phyloP scores from a whole-genome alignment of 805 yeast genomes.

The Ogataea angusta region DNA sequence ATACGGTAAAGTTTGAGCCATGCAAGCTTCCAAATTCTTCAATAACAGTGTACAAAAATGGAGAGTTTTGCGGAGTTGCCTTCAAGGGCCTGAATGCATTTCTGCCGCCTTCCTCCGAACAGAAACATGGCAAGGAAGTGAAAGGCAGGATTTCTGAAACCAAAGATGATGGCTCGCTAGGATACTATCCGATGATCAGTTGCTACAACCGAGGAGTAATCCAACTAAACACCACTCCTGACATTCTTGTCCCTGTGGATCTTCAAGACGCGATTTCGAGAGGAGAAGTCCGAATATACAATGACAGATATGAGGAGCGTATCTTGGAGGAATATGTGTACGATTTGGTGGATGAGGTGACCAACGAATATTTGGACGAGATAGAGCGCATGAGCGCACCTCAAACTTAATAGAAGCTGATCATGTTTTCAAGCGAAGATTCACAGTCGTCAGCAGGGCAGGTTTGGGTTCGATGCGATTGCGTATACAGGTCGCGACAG shows the following conservation, averaged over 20 bases:
- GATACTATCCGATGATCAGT: slow-evolving; percentile 89
- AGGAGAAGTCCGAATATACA: slow-evolving; percentile 45
- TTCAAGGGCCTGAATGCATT: slow-evolving; percentile 70
- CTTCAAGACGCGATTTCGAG: slow-evolving; percentile 24
- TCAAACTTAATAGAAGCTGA: slow-evolving; percentile 13
- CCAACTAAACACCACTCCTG: slow-evolving; percentile 64
- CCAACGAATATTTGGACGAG: slow-evolving; percentile 51
- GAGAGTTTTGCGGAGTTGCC: slow-evolving; percentile 59
- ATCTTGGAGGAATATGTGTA: slow-evolving; percentile 78
- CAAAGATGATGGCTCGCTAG: slow-evolving; percentile 79
- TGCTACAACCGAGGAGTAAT: slow-evolving; percentile 79
- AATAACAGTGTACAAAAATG: slow-evolving; percentile 74
- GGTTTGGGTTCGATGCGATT: slow-evolving; percentile 27
- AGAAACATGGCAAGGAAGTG: slow-evolving; percentile 33
- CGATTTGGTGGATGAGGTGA: slow-evolving; percentile 85
- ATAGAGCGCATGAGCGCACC: slow-evolving; percentile 20
- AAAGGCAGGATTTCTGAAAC: slow-evolving; percentile 23
- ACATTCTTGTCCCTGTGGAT: slow-evolving; percentile 46
- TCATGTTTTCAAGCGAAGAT: slow-evolving; percentile 15
- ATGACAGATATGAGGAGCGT: slow-evolving; percentile 60
- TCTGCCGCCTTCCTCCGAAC: slow-evolving; percentile 71
- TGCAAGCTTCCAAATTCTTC: slow-evolving; percentile 55
- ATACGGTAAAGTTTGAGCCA: slow-evolving; percentile 42
- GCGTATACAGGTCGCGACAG: slow-evolving; percentile 42
- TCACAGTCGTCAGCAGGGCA: slow-evolving; percentile 36